Evolutionary conservation across 2,329 filamentous ascomycete genomes (phyloP).

Genomic region (Stemphylium vesicarium): DNA sequence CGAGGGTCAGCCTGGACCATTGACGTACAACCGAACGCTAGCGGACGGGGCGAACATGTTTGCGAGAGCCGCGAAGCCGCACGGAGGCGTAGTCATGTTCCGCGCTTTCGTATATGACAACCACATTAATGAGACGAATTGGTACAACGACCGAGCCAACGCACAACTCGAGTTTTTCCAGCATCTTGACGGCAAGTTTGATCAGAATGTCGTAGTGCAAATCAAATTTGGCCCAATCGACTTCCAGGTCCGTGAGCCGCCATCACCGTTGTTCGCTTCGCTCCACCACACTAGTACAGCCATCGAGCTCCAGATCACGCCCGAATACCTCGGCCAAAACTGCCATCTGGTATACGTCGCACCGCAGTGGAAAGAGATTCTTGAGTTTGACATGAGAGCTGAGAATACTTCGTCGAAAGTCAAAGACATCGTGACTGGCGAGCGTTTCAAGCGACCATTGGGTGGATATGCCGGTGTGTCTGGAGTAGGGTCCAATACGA

Average conservation of each 20-base stretch:
- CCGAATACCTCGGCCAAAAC: slow-evolving; percentile 76
- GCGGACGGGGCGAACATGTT: slow-evolving; percentile 73
- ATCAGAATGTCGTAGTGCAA: slow-evolving; percentile 73
- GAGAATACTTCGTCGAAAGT: slow-evolving; percentile 63
- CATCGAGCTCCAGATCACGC: slow-evolving; percentile 70
- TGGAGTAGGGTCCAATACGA: slow-evolving; percentile 70
- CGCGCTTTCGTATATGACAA: slow-evolving; percentile 74
- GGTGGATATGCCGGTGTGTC: slow-evolving; percentile 71
- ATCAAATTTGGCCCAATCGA: slow-evolving; percentile 79
- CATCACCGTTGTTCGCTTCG: slow-evolving; percentile 68
- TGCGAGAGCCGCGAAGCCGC: slow-evolving; percentile 85
- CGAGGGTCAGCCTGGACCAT: slow-evolving; percentile 72
- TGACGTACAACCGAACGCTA: slow-evolving; percentile 73
- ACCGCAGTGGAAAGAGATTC: slow-evolving; percentile 71
- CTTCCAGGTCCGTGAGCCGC: slow-evolving; percentile 73
- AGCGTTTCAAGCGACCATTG: slow-evolving; percentile 62
- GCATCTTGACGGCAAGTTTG: slow-evolving; percentile 68
- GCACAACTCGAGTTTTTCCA: slow-evolving; percentile 72
- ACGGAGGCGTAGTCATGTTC: slow-evolving; percentile 83
- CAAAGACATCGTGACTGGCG: slow-evolving; percentile 66
- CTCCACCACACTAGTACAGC: slow-evolving; percentile 57
- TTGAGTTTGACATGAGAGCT: slow-evolving; percentile 71
- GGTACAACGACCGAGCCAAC: slow-evolving; percentile 72
- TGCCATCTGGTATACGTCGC: slow-evolving; percentile 71
- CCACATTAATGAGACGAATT: slow-evolving; percentile 62